Base-by-base conservation (phyloP, 306 rosid species). In the Cicer cuneatum region DNA sequence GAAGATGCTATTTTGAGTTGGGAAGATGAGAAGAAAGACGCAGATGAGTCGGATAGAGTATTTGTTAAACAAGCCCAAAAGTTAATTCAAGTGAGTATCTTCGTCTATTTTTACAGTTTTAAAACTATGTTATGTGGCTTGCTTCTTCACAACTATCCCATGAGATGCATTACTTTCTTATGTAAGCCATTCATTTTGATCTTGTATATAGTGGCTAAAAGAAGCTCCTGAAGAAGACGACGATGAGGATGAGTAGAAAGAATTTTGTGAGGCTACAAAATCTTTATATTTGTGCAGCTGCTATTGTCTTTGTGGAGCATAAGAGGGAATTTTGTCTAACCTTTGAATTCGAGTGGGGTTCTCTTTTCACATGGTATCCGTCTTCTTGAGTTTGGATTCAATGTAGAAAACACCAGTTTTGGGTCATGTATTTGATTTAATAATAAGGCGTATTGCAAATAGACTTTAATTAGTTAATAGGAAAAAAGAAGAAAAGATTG, bases 1-100 rank as follows among this genome's bases (percentile, higher is more conserved):
- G 99, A 95, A 89, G 96, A 92, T 35, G 99, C 99, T 41, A 80
- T 95, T 87, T 77, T 92, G 62, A 86, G 86, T 80, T 95, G 98
- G 99, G 96, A 87, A 16, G 97, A 89, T 45, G 99, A 95, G 86
- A 92, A 89, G 77, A 83, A 79, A 75, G 86, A 86, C 0, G 98
- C 99, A 0, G 99, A 92, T 12, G 99, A 92, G 65, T 58, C 85
- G 0, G 99, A 95, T 78, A 95, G 81, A 83, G 77, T 89, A 72
- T 95, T 89, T 70, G 90, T 95, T 6, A 86, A 80, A 80, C 92
- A 90, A 80, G 89, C 99, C 1, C 87, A 87, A 79, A 70, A 51
- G 24, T 85, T 95, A 19, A 90, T 92, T 75, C 87, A 87, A 81
- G 99, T 92, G 83, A 81, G 89, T 68, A 40, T 60, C 62, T 40